Conservation (phyloP, 306 rosid species). For the Sesbania bispinosa region DNA sequence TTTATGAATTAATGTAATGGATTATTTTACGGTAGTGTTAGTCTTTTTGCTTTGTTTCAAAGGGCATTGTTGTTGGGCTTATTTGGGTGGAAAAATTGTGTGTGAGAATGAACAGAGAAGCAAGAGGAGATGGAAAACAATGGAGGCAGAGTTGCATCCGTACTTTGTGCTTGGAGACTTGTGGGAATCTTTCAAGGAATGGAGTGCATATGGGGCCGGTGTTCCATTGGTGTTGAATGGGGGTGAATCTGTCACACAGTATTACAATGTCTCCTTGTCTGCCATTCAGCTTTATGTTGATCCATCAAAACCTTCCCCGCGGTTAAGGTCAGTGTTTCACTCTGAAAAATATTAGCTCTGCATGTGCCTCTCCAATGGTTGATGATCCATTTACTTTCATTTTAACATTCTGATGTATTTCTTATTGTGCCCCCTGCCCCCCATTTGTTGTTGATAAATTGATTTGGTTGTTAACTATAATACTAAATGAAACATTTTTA, state of each 20-base stretch:
- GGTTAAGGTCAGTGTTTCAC: slow-evolving; percentile 43
- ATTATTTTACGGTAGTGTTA: neutral
- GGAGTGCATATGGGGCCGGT: slow-evolving; percentile 81
- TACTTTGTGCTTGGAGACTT: slow-evolving; percentile 74
- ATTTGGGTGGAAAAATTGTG: neutral
- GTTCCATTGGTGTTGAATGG: slow-evolving; percentile 70
- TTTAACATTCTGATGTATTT: neutral
- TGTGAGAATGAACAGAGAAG: slow-evolving; percentile 45
- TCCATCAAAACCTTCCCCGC: slow-evolving; percentile 46
- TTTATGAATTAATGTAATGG: neutral
- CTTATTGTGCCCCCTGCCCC: too few species aligned
- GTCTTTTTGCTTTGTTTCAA: neutral
- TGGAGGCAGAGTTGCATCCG: slow-evolving; percentile 43
- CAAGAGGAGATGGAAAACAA: slow-evolving; percentile 45
- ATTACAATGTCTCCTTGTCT: slow-evolving; percentile 70
- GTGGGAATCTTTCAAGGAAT: slow-evolving; percentile 73
- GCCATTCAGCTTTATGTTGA: slow-evolving; percentile 71
- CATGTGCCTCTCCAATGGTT: neutral
- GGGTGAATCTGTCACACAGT: slow-evolving; percentile 64
- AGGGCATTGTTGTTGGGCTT: neutral
- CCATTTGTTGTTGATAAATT: neutral
- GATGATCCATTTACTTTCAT: neutral
- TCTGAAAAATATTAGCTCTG: neutral
- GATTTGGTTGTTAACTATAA: too few species aligned
- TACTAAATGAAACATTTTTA: too few species aligned